Evolutionary conservation across 805 yeast species (phyloP), one percentile per base, ranked within the genome.

Genomic region (Myxozyma vanderwaltii): DNA sequence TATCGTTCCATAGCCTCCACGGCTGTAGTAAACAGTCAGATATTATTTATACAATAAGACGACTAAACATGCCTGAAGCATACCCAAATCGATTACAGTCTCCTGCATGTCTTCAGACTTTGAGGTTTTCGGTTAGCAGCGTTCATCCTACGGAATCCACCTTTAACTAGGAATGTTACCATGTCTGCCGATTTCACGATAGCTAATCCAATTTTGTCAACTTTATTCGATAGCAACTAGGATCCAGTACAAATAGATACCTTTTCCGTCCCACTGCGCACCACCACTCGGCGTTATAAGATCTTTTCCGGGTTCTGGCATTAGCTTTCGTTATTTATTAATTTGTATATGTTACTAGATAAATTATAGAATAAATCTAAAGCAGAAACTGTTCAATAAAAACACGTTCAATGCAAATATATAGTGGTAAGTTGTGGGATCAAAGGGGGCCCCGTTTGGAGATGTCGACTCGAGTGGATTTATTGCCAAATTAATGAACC

Each of bases 1-100:
- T 79, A 81, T 41, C 75, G 70, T 45, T 72, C 71, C 38, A 75
- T 64, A 0, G 85, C 84, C 43, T 76, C 79, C 39, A 70, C 67
- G 3, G 85, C 76, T 57, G n/a, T 55, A 6, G 27, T 24, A 13
- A 38, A 17, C 31, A 7, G 35, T 8, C 40, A 35, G n/a, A 35
- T 2, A 13, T 35, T 13, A 4, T 35, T 17, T 17, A 4, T 35
- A 33, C 15, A 19, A 19, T 36, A 13, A 12, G n/a, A 15, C 23
- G n/a, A 26, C 7, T 27, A 24, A 12, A 35, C 2, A 23, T 10
- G 13, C 15, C 50, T 19, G 13, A 7, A 27, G 15, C 66, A 33
- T 58, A 69, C 71, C 71, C 35, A 72, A 51, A 39, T 67, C 72
- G 23, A 70, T 57, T 23, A 70, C 69, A 15, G 61, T 63, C 23